Evolutionary conservation across 2,329 filamentous ascomycete genomes (phyloP).

Genomic region (Talaromyces sp.): DNA sequence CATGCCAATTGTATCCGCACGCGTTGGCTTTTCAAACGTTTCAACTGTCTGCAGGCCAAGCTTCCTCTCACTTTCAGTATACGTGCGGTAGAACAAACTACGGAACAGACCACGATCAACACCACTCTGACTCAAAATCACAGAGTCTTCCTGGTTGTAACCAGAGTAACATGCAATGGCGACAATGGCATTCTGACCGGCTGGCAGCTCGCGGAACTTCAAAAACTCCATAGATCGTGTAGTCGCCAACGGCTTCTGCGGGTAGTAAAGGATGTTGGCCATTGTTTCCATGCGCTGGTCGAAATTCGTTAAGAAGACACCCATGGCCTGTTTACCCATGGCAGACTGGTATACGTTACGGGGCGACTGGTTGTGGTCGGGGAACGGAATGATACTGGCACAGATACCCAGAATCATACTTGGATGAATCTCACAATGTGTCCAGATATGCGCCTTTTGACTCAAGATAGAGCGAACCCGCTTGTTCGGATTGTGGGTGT

Average conservation of each 20-base stretch:
- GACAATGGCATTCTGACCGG: conserved; percentile 96
- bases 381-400: conserved; percentile 98
- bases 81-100: conserved; percentile 95
- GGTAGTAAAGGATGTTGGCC: conserved; percentile 98
- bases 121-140: conserved; percentile 99
- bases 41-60: conserved; percentile 92
- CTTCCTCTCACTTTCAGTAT: conserved; percentile 94
- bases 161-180: conserved; percentile 96
- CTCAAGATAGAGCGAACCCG: conserved; percentile 86
- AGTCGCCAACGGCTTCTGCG: conserved; percentile 93
- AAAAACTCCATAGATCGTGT: conserved; percentile 98
- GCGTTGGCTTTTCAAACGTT: conserved; percentile 90
- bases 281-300: conserved; percentile 98
- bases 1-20: conserved; percentile 80
- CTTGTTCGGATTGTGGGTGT: conserved; percentile 69
- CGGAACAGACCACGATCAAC: conserved; percentile 97
- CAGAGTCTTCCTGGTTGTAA: conserved; percentile 99
- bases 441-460: conserved; percentile 84
- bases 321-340: conserved; percentile 99
- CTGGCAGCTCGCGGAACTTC: conserved; percentile 94
- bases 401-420: conserved; percentile 99
- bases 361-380: conserved; percentile 95
- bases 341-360: conserved; percentile 99
- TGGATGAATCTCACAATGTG: conserved; percentile 97
- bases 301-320: conserved; percentile 97